Conservation (phyloP, 2,329 filamentous ascomycete species). For the Phialophora expanda region DNA sequence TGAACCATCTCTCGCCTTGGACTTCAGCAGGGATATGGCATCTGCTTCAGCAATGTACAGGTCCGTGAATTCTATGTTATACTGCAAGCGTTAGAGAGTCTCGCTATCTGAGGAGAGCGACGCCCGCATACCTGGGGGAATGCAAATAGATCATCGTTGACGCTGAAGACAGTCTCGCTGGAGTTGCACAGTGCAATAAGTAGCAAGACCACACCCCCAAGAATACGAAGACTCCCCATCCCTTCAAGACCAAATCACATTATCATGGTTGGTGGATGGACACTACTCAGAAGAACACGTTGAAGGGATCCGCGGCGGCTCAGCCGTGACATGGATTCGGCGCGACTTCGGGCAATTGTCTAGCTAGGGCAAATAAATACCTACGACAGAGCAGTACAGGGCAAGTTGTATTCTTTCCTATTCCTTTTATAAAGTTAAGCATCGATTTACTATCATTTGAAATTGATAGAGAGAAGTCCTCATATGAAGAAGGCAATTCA, state of each 20-base stretch:
- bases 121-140: conserved; percentile 73
- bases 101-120: conserved; percentile 1
- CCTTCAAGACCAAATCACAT: conserved; percentile 2
- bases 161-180: conserved; percentile 72
- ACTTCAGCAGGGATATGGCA: conserved; percentile 24
- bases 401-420: too few relatives aligned
- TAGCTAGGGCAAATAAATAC: too few relatives aligned
- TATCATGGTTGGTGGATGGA: neutral
- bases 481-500: too few relatives aligned
- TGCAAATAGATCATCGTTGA: conserved; percentile 84
- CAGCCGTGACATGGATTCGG: neutral
- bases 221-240: conserved; percentile 1
- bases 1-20: conserved; percentile 13
- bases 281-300: neutral
- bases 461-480: too few relatives aligned
- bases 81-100: conserved; percentile 59
- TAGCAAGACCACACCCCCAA: neutral
- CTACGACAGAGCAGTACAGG: too few relatives aligned
- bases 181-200: conserved; percentile 42
- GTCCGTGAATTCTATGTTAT: conserved; percentile 77
- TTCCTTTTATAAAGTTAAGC: too few relatives aligned
- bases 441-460: too few relatives aligned
- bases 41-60: conserved; percentile 53
- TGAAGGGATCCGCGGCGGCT: neutral
- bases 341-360: neutral